Base-by-base conservation (phyloP, 345 rosid species). In the Eucalyptus tenuipes region DNA sequence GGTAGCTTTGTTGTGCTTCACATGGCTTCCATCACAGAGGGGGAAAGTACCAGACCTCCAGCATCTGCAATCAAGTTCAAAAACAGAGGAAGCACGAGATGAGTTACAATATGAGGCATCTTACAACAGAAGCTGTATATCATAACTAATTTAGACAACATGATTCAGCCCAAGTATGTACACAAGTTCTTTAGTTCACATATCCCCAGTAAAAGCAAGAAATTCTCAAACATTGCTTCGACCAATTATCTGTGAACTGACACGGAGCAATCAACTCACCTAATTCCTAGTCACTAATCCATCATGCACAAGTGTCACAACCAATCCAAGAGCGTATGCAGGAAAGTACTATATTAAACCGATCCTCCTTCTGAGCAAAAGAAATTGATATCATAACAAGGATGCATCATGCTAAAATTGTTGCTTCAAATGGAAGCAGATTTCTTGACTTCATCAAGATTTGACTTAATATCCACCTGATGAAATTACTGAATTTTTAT, bases 1-100 rank as follows among this genome's bases (percentile, higher is more conserved):
- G 13, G 96, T 95, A 71, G 96, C 99, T 87, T 95, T 96, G 95
- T 97, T 97, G 93, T 97, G 99, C 95, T 97, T 97, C 88, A 94
- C 96, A 91, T 97, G 99, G 79, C 94, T 88, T 86, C 99, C 99
- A 92, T 96, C 99, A 89, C 98, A 97, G 37, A 96, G 87, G 20
- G 99, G 99, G 86, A 96, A 96, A 24, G 98, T 96, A 89, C 96
- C 96, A 7, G 99, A 97, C 91, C 98, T 94, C 99, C 99, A 96
- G 89, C 99, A 97, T 89, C 99, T 97, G 90, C 87, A 64, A 79
- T 47, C 86, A 82, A 88, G 45, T 75, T 33, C 47, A 33, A 68
- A 68, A 55, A 88, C 45, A 29, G 47, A 87, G 33, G 37, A 13
- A 50, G 48, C 37, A 15, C 0, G 22, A 53, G 49, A 45, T 44